Evolutionary conservation across 2,329 filamentous ascomycete genomes (phyloP).

Genomic region (Colletotrichum spinosum): DNA sequence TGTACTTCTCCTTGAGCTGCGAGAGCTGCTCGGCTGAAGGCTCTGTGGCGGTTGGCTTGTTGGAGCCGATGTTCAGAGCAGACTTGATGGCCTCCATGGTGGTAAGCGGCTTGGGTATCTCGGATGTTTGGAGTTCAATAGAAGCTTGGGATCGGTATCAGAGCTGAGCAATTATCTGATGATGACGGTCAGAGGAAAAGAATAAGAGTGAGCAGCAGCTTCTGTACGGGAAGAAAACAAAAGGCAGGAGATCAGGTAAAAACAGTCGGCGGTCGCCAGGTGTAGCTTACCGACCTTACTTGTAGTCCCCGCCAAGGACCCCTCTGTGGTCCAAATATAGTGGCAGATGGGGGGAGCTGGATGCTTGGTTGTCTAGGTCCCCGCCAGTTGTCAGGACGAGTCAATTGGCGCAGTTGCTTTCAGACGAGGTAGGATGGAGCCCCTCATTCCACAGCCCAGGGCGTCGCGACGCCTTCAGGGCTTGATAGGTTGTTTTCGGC

Average conservation of each 20-base stretch:
- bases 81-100: conserved; percentile 60
- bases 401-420: conserved; percentile 30
- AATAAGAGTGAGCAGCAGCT: conserved; percentile 5
- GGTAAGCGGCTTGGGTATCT: conserved; percentile 25
- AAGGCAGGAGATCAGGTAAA: conserved; percentile 27
- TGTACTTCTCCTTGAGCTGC: conserved; percentile 78
- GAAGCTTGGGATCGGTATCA: background rate
- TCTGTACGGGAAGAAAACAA: conserved; percentile 11
- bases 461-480: conserved; percentile 28
- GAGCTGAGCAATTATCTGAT: background rate
- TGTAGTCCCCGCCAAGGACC: conserved; percentile 37
- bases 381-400: conserved; percentile 31
- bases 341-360: conserved; percentile 27
- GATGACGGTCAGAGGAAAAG: background rate
- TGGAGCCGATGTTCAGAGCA: conserved; percentile 51
- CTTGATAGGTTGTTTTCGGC: conserved; percentile 34
- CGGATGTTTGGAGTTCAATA: conserved; percentile 3
- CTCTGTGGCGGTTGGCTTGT: conserved; percentile 53
- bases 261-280: conserved; percentile 14
- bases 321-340: conserved; percentile 36
- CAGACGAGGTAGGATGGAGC: conserved; percentile 20
- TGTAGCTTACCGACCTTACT: conserved; percentile 33
- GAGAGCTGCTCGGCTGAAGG: conserved; percentile 76
- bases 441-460: conserved; percentile 34
- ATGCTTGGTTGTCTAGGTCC: conserved; percentile 27